Evolutionary conservation across 2,329 filamentous ascomycete species (phyloP).

Genomic region (Neopestalotiopsis sp.): DNA sequence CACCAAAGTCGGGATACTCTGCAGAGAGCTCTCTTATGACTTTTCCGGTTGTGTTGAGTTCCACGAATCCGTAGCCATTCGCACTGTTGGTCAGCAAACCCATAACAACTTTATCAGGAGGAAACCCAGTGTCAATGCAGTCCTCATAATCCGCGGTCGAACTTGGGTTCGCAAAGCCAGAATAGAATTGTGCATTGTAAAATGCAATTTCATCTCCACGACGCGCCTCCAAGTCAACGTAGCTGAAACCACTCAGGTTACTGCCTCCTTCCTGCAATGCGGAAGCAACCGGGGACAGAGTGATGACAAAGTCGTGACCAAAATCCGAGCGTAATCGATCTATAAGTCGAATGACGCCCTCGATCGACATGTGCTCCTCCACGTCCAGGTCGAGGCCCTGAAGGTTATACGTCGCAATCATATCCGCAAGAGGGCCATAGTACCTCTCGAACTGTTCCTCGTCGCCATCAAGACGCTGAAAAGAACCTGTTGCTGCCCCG

Average conservation of each 20-base stretch:
- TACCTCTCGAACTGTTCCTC: slow-evolving; percentile 71
- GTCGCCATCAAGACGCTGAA: slow-evolving; percentile 59
- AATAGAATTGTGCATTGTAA: slow-evolving; percentile 95
- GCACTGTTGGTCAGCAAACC: slow-evolving; percentile 80
- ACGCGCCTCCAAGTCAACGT: slow-evolving; percentile 73
- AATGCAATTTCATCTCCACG: slow-evolving; percentile 73
- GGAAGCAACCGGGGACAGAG: slow-evolving; percentile 81
- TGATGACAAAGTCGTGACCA: slow-evolving; percentile 74
- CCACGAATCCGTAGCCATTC: slow-evolving; percentile 68
- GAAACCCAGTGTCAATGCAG: slow-evolving; percentile 70
- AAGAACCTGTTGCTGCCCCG: slow-evolving; percentile 81
- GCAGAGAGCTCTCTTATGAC: slow-evolving; percentile 49
- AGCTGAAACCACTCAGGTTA: slow-evolving; percentile 84
- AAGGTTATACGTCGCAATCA: slow-evolving; percentile 66
- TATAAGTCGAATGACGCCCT: slow-evolving; percentile 70
- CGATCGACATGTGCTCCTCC: slow-evolving; percentile 76
- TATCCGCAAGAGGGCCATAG: slow-evolving; percentile 71
- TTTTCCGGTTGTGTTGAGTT: slow-evolving; percentile 50
- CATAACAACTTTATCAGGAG: slow-evolving; percentile 74
- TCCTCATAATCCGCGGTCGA: slow-evolving; percentile 54
- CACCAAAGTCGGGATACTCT: slow-evolving; percentile 74
- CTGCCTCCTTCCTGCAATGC: slow-evolving; percentile 61
- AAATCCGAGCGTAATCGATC: slow-evolving; percentile 73
- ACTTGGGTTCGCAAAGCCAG: slow-evolving; percentile 74
- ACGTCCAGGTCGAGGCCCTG: slow-evolving; percentile 81